These are phyloP conservation scores for Chondrus crispus DNA, from an alignment of 23 red algal species.

Conservation along the genomic window DNA sequence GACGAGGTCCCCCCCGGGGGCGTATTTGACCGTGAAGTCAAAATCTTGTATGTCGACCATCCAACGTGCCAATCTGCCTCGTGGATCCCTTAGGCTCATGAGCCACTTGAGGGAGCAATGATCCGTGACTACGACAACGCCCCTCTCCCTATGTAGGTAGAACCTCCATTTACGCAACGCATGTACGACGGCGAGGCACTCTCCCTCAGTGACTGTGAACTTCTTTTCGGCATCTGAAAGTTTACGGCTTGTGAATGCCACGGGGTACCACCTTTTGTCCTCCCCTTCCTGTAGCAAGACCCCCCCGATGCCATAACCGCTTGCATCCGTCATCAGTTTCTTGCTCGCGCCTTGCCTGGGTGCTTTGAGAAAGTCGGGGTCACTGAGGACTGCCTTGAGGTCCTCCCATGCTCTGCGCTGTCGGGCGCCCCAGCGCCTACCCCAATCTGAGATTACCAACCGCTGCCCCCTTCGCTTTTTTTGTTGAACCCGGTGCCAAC, in stretches of 20 bases:
- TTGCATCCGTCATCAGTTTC: neutral
- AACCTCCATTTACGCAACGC: neutral
- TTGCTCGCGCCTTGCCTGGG: neutral
- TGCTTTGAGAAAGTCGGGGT: neutral
- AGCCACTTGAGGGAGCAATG: slow-evolving; percentile 5
- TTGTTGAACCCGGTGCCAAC: neutral
- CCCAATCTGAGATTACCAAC: neutral
- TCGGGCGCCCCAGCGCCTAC: neutral
- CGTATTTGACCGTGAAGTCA: neutral
- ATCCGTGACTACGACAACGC: neutral
- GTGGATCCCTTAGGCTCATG: neutral
- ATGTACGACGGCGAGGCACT: slow-evolving; percentile 13
- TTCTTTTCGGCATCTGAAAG: neutral
- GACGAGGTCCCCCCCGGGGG: neutral
- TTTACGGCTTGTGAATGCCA: neutral
- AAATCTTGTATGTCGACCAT: neutral
- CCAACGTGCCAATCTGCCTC: slow-evolving; percentile 9
- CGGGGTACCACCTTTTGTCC: neutral
- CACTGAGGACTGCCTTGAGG: neutral
- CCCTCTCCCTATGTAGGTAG: slow-evolving; percentile 10
- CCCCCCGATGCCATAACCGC: neutral
- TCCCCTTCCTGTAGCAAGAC: neutral
- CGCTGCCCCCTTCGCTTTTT: neutral
- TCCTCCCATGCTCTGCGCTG: neutral
- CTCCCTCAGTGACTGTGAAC: neutral